Conservation (phyloP, 2,329 filamentous ascomycete species). For the Colletotrichum tabaci region DNA sequence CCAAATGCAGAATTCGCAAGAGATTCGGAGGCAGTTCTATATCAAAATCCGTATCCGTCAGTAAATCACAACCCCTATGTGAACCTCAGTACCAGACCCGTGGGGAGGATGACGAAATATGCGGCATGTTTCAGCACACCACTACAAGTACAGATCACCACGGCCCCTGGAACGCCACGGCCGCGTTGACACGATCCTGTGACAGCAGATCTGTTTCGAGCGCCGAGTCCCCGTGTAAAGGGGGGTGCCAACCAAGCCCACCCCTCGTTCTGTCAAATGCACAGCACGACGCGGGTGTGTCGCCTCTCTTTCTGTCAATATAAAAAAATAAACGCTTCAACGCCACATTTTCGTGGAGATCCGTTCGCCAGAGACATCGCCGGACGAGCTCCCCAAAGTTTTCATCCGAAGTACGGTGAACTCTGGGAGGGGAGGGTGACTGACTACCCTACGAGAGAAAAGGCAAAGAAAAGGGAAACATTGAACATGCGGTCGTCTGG, state of each 20-base stretch:
- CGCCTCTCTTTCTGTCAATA: too few relatives aligned
- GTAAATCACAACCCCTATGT: too few relatives aligned
- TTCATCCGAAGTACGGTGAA: conserved; percentile 25
- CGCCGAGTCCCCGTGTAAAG: neutral
- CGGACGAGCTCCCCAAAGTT: neutral
- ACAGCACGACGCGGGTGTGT: neutral
- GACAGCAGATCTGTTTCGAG: conserved; percentile 40
- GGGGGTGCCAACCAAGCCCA: neutral
- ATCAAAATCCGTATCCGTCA: neutral
- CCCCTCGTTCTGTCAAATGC: neutral
- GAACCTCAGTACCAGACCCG: too few relatives aligned
- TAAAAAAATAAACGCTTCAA: neutral
- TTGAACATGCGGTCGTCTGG: conserved; percentile 29
- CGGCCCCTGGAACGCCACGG: conserved; percentile 7
- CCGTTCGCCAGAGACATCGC: neutral
- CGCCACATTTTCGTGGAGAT: neutral
- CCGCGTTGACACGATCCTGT: conserved; percentile 37
- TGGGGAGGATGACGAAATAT: neutral
- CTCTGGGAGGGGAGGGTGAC: neutral
- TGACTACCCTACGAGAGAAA: neutral
- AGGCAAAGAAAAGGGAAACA: neutral
- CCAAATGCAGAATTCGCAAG: neutral
- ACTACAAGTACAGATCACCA: neutral
- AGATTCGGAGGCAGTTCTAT: rapidly evolving
- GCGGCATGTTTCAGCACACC: neutral